Evolutionary conservation across 1,139 yeast species (phyloP), one percentile per base, ranked within the genome.

Genomic region (Debaryomyces nepalensis): DNA sequence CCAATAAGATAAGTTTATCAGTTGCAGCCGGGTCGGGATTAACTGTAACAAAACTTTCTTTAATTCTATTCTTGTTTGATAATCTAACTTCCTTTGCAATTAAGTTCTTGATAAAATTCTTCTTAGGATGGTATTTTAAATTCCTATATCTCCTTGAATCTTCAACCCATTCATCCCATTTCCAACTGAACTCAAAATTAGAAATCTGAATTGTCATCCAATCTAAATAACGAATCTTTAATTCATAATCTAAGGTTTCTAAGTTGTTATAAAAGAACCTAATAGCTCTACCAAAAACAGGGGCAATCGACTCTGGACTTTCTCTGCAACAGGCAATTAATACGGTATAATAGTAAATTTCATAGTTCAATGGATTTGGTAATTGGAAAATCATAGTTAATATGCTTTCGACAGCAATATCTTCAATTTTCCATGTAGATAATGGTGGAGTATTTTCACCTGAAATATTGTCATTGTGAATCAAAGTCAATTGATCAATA

Each of bases 161-260:
- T 1, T 63, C 64, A 33, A 78, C 81, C 99, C 99, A 95, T 63
- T 91, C 99, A 51, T 81, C 84, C 99, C 99, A 93, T 59, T 90
- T 90, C 99, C 99, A 95, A 34, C 93, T 87, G 64, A 89, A 95
- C 47, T 87, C 91, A 64, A 93, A 95, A 62, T 93, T 93, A 53
- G 96, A 86, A 59, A 95, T 79, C 65, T 95, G 99, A 44, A 88
- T 85, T 3, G 96, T 78, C 75, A 95, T 85, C 99, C 99, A 95
- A 62, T 88, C 95, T 57, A 89, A 70, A 52, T 81, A 87, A 47
- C 93, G 73, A 49, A 81, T 75, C 51, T 83, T 79, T 42, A 87
- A 69, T 61, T 90, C 97, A 50, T 81, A 81, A 60, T 91, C 97
- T 44, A 90, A 68, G 2, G 77, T 68, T 29, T 78, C 82, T 43